Percentiles rank a stretch among this genome's conserved stretches.
phyloP scores from a whole-genome alignment of 306 rosid genomes.

The Alnus glutinosa region DNA sequence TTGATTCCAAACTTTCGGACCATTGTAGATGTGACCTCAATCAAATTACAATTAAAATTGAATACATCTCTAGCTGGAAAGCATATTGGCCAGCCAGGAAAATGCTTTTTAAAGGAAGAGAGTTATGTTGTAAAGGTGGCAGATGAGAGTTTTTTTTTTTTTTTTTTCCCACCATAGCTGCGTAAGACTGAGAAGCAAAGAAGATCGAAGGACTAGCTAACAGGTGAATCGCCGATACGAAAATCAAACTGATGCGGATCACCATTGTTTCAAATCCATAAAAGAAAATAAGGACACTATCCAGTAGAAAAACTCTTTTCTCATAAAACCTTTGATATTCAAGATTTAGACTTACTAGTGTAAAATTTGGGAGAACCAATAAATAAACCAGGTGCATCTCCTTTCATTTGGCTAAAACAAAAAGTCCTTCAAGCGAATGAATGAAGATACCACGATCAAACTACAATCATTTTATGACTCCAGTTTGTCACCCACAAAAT shows the following conservation, averaged over 20 bases:
- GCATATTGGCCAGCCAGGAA: no score
- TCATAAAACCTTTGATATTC: conserved; percentile 18
- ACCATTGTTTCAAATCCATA: background rate
- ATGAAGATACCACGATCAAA: conserved; percentile 11
- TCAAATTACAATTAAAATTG: conserved; percentile 21
- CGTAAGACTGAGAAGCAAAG: no score
- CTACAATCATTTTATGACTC: conserved; percentile 23
- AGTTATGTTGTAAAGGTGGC: no score
- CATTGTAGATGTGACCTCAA: conserved; percentile 28
- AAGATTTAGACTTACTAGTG: conserved; percentile 20
- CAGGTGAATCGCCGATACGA: background rate
- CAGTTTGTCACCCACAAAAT: conserved; percentile 32
- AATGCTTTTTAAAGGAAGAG: no score
- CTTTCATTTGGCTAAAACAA: conserved; percentile 21
- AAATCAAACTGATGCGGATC: conserved; percentile 9
- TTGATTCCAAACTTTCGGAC: conserved; percentile 24
- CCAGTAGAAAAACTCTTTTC: conserved; percentile 6
- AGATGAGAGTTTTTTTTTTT: no score
- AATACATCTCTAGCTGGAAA: conserved; percentile 22
- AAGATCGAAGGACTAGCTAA: no score
- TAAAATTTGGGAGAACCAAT: conserved; percentile 25
- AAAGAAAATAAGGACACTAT: background rate
- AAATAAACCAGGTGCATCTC: conserved; percentile 9
- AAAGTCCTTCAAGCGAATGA: conserved; percentile 25
- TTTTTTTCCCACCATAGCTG: no score